Evolutionary conservation across 2,329 filamentous ascomycete species (phyloP), one percentile per base, ranked within the genome.

Genomic region (Fusarium palustre): DNA sequence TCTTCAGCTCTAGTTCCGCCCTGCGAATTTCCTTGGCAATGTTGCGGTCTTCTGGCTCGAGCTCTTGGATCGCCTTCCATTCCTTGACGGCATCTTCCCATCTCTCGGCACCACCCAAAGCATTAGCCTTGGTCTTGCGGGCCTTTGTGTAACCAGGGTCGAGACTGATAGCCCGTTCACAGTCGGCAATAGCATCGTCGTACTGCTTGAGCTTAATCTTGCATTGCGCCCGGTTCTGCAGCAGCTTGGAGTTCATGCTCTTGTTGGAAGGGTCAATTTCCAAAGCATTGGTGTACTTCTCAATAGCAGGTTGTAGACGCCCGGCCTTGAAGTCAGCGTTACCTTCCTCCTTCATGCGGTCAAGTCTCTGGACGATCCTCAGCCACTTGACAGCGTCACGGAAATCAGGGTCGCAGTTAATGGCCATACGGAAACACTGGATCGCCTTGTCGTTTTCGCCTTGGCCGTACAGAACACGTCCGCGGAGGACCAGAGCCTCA

Each of bases 381-480:
- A 98, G 85, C 83, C 93, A 95, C 82, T 94, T 97, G 74, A 97
- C 88, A 10, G 94, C 95, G 68, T 93, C 91, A 74, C 89, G 91
- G 83, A 92, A 96, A 79, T 99, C 96, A 11, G 96, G 96, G 74
- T 98, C 96, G 79, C 94, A 93, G 78, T 87, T 92, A 58, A 97
- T 83, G 22, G 95, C 96, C 82, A 96, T 92, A 70, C 93, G 89
- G 83, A 98, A 96, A 79, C 97, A 92, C 77, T 95, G 92, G 43
- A 97, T 87, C 3, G 96, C 95, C 85, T 97, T 97, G 4, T 97
- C 92, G 76, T 97, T 97, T 73, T 99, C 96, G 31, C 96, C 96
- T 78, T 96, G 92, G 6, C 90, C 91, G 75, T 98, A 98, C 50
- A 97, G 86, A 18, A 93, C 91, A 68, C 94, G 89, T 25, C 95